Evolutionary conservation across 192 early-diverging fungal species (phyloP).

Genomic region (Umbelopsis ramanniana): DNA sequence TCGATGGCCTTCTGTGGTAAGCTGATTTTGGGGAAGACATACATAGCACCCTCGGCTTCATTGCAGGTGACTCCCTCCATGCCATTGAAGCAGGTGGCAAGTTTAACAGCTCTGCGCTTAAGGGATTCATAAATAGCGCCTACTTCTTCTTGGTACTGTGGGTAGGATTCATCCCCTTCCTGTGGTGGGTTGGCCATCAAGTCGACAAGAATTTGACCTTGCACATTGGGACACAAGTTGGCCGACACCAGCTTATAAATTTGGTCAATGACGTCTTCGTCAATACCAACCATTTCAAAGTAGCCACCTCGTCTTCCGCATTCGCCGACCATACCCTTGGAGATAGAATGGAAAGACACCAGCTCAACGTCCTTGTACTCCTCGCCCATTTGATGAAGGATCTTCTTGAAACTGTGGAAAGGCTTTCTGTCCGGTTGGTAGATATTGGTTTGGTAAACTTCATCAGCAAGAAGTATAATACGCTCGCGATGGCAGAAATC

Average conservation of each 20-base stretch:
- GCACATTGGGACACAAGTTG: constrained; percentile 91
- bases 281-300: constrained; percentile 91
- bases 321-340: constrained; percentile 98
- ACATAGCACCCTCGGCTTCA: constrained; percentile 93
- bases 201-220: constrained; percentile 94
- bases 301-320: constrained; percentile 98
- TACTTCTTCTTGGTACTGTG: constrained; percentile 73
- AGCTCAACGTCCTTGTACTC: constrained; percentile 79
- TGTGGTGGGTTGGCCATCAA: constrained; percentile 92
- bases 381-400: constrained; percentile 77
- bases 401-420: constrained; percentile 97
- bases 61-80: constrained; percentile 88
- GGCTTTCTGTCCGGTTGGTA: constrained; percentile 80
- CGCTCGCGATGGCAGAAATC: constrained; percentile 83
- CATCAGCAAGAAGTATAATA: constrained; percentile 92
- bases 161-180: constrained; percentile 78
- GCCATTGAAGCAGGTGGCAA: constrained; percentile 78
- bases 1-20: constrained; percentile 79
- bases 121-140: constrained; percentile 80
- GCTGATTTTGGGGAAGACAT: constrained; percentile 87
- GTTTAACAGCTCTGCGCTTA: constrained; percentile 72
- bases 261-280: constrained; percentile 74
- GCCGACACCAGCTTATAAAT: constrained; percentile 95
- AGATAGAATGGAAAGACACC: constrained; percentile 95
- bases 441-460: constrained; percentile 98